Evolutionary conservation across 805 yeast genomes (phyloP).

Genomic region (Kazachstania kunashirensis): DNA sequence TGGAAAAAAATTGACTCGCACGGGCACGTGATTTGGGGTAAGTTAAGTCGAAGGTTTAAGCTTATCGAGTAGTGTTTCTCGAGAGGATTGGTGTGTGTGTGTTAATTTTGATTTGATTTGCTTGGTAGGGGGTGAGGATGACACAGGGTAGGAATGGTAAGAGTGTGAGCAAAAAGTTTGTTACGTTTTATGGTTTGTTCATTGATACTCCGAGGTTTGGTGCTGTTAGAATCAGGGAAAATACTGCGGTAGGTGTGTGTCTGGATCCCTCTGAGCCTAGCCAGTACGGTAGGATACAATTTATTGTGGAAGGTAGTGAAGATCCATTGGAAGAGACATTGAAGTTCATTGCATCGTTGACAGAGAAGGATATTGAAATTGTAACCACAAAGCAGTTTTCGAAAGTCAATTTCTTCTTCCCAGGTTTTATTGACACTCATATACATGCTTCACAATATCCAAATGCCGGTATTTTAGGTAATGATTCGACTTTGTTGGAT

Average conservation of each 20-base stretch:
- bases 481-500: conserved; percentile 63
- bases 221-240: conserved; percentile 42
- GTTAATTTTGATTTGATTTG: too few relatives aligned
- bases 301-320: conserved; percentile 20
- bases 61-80: too few relatives aligned
- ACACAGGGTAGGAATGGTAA: too few relatives aligned
- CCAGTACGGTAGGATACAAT: conserved; percentile 35
- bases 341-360: conserved; percentile 11
- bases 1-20: too few relatives aligned
- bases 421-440: conserved; percentile 77
- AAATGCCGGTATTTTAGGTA: conserved; percentile 74
- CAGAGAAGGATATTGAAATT: background rate
- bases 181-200: conserved; percentile 52
- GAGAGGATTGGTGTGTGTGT: too few relatives aligned
- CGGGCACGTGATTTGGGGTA: too few relatives aligned
- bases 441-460: conserved; percentile 83
- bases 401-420: conserved; percentile 48
- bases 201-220: conserved; percentile 62
- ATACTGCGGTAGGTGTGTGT: conserved; percentile 55
- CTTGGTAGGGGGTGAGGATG: too few relatives aligned
- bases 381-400: too few relatives aligned
- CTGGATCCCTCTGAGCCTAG: background rate
- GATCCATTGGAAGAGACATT: conserved; percentile 26
- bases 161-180: too few relatives aligned
- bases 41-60: too few relatives aligned